These are phyloP conservation scores for Catunica adiposa DNA, from an alignment of 2,329 filamentous ascomycete genomes.

Conservation along the genomic window DNA sequence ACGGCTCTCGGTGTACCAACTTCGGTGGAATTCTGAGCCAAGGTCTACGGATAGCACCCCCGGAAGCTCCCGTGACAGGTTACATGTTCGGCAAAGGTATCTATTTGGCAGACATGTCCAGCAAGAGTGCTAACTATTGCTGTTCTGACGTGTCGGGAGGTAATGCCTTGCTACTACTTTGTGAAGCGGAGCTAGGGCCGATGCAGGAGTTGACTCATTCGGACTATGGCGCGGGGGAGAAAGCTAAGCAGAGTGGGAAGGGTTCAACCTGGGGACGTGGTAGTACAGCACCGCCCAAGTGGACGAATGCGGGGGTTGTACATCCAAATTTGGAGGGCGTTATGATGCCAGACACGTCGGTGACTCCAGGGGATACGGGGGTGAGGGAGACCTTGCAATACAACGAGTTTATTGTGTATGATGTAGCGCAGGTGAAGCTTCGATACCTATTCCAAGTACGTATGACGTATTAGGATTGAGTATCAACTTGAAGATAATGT, in stretches of 20 bases:
- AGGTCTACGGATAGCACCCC: slow-evolving; percentile 76
- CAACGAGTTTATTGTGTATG: slow-evolving; percentile 61
- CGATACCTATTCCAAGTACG: slow-evolving; percentile 52
- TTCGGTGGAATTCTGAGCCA: slow-evolving; percentile 77
- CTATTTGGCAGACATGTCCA: slow-evolving; percentile 72
- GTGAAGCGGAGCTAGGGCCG: slow-evolving; percentile 59
- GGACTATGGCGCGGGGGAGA: slow-evolving; percentile 42
- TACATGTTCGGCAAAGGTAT: slow-evolving; percentile 90
- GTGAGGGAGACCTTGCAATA: slow-evolving; percentile 36
- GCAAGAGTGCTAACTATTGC: slow-evolving; percentile 71
- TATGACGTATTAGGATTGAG: slow-evolving; percentile 21
- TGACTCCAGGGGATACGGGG: slow-evolving; percentile 31
- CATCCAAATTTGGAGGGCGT: slow-evolving; percentile 49
- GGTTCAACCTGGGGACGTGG: slow-evolving; percentile 59
- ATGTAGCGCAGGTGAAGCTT: slow-evolving; percentile 51
- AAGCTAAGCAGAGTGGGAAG: slow-evolving; percentile 42
- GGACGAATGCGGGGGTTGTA: slow-evolving; percentile 60
- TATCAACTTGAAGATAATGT: not conserved
- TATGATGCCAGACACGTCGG: slow-evolving; percentile 42
- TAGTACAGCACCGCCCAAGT: slow-evolving; percentile 42
- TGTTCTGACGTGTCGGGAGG: slow-evolving; percentile 42
- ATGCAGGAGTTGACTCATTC: slow-evolving; percentile 45
- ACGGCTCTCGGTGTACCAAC: slow-evolving; percentile 69
- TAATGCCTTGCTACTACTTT: slow-evolving; percentile 61
- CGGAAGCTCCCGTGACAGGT: slow-evolving; percentile 60